These are phyloP conservation scores for Colletotrichum lentis DNA, from an alignment of 2,329 filamentous ascomycete genomes.

Conservation along the genomic window DNA sequence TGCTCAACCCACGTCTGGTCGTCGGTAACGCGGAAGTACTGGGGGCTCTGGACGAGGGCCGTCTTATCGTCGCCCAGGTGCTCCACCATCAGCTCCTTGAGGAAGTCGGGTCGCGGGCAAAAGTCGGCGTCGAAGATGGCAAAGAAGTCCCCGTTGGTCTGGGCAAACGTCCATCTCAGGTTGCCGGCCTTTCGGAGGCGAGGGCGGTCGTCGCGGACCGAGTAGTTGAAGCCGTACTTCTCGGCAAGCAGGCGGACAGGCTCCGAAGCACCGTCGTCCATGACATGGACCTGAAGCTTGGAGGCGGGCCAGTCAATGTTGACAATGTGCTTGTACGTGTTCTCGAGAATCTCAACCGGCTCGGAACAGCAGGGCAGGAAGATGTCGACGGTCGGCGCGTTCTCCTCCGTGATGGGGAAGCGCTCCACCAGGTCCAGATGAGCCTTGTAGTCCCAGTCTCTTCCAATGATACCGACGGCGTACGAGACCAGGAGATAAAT, in stretches of 20 bases:
- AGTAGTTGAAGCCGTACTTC: slow-evolving; percentile 50
- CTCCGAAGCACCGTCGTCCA: slow-evolving; percentile 50
- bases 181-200: slow-evolving; percentile 54
- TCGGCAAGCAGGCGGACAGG: slow-evolving; percentile 45
- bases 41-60: slow-evolving; percentile 53
- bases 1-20: slow-evolving; percentile 56
- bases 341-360: slow-evolving; percentile 51
- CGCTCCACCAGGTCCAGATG: slow-evolving; percentile 47
- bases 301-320: slow-evolving; percentile 49
- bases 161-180: slow-evolving; percentile 51
- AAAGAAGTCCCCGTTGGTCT: slow-evolving; percentile 52
- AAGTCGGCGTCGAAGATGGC: slow-evolving; percentile 55
- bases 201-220: slow-evolving; percentile 52
- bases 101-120: slow-evolving; percentile 52
- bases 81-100: slow-evolving; percentile 51
- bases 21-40: slow-evolving; percentile 51
- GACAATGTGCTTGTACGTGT: slow-evolving; percentile 48
- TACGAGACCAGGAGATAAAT: slow-evolving; percentile 54
- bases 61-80: slow-evolving; percentile 50
- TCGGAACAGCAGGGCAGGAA: slow-evolving; percentile 54
- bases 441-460: slow-evolving; percentile 49
- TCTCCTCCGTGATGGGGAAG: slow-evolving; percentile 46
- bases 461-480: slow-evolving; percentile 50
- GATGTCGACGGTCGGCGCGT: slow-evolving; percentile 51
- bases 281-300: slow-evolving; percentile 50